A percentile compares a stretch with the other conserved stretches of the same genome.
phyloP scores from a whole-genome alignment of 2,329 filamentous ascomycete genomes.

The Passalora sequoiae region DNA sequence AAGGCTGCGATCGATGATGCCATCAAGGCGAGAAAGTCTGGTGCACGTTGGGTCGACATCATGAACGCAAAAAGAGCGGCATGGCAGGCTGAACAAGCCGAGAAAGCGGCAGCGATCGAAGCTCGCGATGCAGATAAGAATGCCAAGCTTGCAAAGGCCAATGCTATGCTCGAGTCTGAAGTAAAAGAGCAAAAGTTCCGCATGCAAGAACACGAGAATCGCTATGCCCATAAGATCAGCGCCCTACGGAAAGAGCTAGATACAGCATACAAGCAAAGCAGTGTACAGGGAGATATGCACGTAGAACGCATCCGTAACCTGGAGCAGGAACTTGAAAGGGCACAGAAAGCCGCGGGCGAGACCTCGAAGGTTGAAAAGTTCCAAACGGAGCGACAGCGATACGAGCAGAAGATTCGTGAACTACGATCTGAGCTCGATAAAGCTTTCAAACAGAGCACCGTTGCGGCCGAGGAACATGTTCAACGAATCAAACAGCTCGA shows the following conservation, averaged over 20 bases:
- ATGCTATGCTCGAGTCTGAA: conserved; percentile 25
- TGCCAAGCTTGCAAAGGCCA: conserved; percentile 23
- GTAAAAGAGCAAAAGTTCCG: conserved; percentile 27
- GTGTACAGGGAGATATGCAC: conserved; percentile 26
- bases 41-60: conserved; percentile 24
- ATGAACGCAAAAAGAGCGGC: conserved; percentile 23
- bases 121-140: conserved; percentile 16
- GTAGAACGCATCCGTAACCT: conserved; percentile 23
- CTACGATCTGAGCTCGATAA: conserved; percentile 22
- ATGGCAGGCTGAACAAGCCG: conserved; percentile 14
- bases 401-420: conserved; percentile 20
- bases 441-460: conserved; percentile 24
- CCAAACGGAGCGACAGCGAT: conserved; percentile 18
- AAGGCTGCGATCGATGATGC: neutral
- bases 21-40: conserved; percentile 1
- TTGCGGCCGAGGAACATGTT: conserved; percentile 18
- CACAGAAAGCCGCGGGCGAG: conserved; percentile 16
- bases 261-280: conserved; percentile 29
- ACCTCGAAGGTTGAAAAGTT: conserved; percentile 8
- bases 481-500: conserved; percentile 21
- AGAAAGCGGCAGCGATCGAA: conserved; percentile 14
- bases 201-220: conserved; percentile 23
- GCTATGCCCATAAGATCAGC: conserved; percentile 21
- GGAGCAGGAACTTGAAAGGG: conserved; percentile 20
- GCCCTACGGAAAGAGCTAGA: conserved; percentile 25